phyloP scores from a whole-genome alignment of 1,284 basidiomycete genomes.

The Mycosarcoma maydis region DNA sequence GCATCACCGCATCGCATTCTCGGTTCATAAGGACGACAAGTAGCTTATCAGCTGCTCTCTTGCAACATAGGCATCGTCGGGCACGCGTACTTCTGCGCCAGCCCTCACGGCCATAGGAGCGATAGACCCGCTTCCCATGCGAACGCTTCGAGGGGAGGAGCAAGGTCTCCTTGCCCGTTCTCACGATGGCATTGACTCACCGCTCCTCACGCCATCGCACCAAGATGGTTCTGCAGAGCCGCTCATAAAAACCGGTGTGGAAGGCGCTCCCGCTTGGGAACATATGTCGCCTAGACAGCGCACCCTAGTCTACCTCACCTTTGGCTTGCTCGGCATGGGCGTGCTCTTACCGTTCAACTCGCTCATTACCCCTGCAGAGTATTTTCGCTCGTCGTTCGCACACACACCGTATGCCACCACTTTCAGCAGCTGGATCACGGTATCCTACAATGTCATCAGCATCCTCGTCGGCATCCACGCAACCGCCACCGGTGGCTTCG shows the following conservation, averaged over 20 bases:
- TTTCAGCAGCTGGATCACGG: constrained; percentile 60
- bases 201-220: constrained; percentile 13
- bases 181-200: constrained; percentile 14
- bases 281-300: constrained; percentile 27
- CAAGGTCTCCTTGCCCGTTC: constrained; percentile 39
- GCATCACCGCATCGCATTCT: too few species aligned
- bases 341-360: constrained; percentile 55
- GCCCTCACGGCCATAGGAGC: constrained; percentile 12
- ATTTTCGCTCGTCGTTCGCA: constrained; percentile 54
- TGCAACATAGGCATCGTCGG: too few species aligned
- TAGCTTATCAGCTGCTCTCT: too few species aligned
- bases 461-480: constrained; percentile 56
- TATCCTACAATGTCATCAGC: constrained; percentile 54
- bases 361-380: constrained; percentile 62
- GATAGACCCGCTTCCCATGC: constrained; percentile 38
- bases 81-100: too few species aligned
- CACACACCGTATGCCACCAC: constrained; percentile 39
- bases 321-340: constrained; percentile 48
- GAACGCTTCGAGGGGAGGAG: constrained; percentile 37
- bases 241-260: constrained; percentile 42
- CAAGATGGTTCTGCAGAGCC: constrained; percentile 37
- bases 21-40: too few species aligned
- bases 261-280: constrained; percentile 40
- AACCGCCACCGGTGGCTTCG: constrained; percentile 46
- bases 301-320: constrained; percentile 39